These are phyloP conservation scores for Ogataea siamensis DNA, from an alignment of 805 yeast genomes.

Conservation along the genomic window DNA sequence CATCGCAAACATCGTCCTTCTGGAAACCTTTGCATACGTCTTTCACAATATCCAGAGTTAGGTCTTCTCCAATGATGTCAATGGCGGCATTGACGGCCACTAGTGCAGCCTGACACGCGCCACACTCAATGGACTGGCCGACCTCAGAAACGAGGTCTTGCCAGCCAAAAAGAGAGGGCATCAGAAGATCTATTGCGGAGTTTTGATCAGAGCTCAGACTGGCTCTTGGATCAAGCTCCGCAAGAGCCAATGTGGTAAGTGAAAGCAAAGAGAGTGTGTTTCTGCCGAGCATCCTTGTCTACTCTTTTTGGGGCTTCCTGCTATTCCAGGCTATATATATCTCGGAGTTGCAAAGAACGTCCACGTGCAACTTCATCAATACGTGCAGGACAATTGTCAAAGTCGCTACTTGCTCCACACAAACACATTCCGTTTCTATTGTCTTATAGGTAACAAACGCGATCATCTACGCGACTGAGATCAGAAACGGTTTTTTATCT, in stretches of 20 bases:
- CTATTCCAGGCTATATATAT: neutral
- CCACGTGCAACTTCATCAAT: neutral
- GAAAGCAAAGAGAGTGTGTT: neutral
- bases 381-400: neutral
- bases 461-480: no score
- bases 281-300: neutral
- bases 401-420: no score
- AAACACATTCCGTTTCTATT: no score
- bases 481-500: neutral
- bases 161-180: constrained; percentile 4
- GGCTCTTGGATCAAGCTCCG: neutral
- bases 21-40: constrained; percentile 1
- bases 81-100: constrained; percentile 1
- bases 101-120: neutral
- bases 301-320: neutral
- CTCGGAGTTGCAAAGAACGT: neutral
- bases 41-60: neutral
- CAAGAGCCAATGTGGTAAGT: neutral
- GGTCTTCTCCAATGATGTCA: constrained; percentile 2
- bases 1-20: constrained; percentile 1
- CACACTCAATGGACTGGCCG: constrained; percentile 2
- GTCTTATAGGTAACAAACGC: no score
- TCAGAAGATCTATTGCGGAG: neutral
- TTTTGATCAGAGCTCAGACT: neutral
- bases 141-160: neutral